Evolutionary conservation across 768 basidiomycete genomes (phyloP), one percentile per base, ranked within the genome.

Genomic region (Scleroderma bovista): DNA sequence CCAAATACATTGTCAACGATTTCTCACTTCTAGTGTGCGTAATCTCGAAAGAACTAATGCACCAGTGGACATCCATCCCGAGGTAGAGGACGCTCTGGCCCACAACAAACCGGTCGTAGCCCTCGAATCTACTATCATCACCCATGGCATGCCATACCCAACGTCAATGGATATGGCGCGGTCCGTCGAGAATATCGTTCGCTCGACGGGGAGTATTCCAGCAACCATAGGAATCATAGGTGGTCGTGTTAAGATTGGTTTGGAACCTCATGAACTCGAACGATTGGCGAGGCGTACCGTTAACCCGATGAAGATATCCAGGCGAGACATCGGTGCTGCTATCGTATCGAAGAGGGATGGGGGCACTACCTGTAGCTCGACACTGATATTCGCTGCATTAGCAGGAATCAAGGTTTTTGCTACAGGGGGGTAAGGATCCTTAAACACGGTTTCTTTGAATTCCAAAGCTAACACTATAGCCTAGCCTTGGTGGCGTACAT

Each of bases 361-460:
- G 56, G 95, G 94, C 58, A 84, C 83, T 3, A 90, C 88, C 3
- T 86, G 83, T 57, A 81, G 86, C 57, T 76, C 84, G 15, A 90
- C 88, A 2, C 60, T 88, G 33, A 77, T 88, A 50, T 84, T 89
- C 57, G 78, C 88, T 33, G 82, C 86, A 0, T 67, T 90, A 48
- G 86, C 86, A 45, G 93, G 93, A 16, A 96, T 98, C 60, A 93
- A 89, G 75, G 77, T 92, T 10, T 93, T 94, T 68, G 81, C 88
- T 16, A 99, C 95, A 2, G 95, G 95, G 60, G 95, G 94, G 88
- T 88, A 66, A 69, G 78, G 45, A 48, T 23, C 29, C n/a, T 32
- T 36, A 31, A 47, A 6, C n/a, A n/a, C 24, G n/a, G 16, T 24
- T 36, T 17, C 38, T 24, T 9, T 44, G 13, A 6, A 11, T 34